phyloP scores from a whole-genome alignment of 441 rosid species.

The Pelargonium australe region DNA sequence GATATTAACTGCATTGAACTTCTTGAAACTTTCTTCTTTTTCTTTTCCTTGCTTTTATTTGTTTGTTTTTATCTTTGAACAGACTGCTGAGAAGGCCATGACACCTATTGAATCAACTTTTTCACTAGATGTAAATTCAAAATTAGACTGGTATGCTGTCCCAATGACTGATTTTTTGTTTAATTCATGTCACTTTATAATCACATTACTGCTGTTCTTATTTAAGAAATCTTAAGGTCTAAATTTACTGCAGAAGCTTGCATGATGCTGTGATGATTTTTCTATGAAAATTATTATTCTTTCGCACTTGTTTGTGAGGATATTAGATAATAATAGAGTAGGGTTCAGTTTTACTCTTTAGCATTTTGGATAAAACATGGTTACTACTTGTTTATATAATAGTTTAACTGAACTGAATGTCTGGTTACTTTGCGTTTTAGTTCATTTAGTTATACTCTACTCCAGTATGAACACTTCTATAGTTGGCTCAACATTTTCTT shows the following conservation, averaged over 20 bases:
- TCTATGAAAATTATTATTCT: too few relatives aligned
- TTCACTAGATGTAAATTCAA: constrained; percentile 85
- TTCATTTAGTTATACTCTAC: not conserved
- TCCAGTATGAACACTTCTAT: not conserved
- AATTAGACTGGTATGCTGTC: constrained; percentile 82
- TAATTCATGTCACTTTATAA: not conserved
- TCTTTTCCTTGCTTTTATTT: constrained; percentile 1
- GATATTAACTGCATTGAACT: constrained; percentile 8
- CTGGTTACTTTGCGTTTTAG: too few relatives aligned
- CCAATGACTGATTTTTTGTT: not conserved
- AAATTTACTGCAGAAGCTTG: not conserved
- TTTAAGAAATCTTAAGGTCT: not conserved
- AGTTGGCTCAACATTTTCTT: not conserved
- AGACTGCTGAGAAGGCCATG: constrained; percentile 99
- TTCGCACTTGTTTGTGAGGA: too few relatives aligned
- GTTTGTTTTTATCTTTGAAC: constrained; percentile 23
- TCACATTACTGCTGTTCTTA: not conserved
- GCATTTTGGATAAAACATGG: not conserved
- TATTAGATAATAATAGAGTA: too few relatives aligned
- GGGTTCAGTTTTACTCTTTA: not conserved
- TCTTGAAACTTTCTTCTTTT: not conserved
- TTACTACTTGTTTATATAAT: not conserved
- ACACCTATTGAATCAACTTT: constrained; percentile 95
- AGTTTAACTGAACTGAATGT: not conserved
- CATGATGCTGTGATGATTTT: not conserved